phyloP scores from a whole-genome alignment of 2,329 filamentous ascomycete species.

The Neonectria magnoliae region DNA sequence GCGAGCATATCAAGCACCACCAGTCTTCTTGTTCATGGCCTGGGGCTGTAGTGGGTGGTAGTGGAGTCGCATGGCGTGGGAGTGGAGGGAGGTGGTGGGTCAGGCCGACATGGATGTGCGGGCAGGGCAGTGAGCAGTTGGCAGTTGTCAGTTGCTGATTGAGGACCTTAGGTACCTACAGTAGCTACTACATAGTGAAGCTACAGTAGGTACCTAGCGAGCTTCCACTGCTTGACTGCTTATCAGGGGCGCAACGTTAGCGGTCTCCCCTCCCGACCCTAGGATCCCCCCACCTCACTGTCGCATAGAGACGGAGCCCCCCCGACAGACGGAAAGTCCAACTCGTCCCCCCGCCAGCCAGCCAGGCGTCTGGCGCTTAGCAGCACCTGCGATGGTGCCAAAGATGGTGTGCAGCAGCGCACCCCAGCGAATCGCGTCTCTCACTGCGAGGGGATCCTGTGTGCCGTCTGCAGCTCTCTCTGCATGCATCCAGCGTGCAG shows the following conservation, averaged over 20 bases:
- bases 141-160: not conserved
- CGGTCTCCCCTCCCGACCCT: no score
- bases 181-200: no score
- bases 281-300: not conserved
- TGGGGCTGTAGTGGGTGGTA: conserved; percentile 34
- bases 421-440: conserved; percentile 19
- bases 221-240: not conserved
- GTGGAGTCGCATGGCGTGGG: conserved; percentile 43
- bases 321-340: no score
- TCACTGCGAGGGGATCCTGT: not conserved
- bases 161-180: no score
- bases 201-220: no score
- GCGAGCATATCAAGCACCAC: conserved; percentile 35
- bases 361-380: conserved; percentile 31
- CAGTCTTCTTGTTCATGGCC: conserved; percentile 36
- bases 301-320: not conserved
- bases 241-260: not conserved
- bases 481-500: not conserved
- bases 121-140: not conserved
- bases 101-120: conserved; percentile 33
- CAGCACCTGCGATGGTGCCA: conserved; percentile 13
- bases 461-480: conserved; percentile 8
- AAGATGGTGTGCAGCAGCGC: conserved; percentile 15
- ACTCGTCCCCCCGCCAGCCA: not conserved
- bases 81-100: conserved; percentile 31